Evolutionary conservation across 345 rosid species (phyloP).

Genomic region (Bruguiera gymnorhiza): DNA sequence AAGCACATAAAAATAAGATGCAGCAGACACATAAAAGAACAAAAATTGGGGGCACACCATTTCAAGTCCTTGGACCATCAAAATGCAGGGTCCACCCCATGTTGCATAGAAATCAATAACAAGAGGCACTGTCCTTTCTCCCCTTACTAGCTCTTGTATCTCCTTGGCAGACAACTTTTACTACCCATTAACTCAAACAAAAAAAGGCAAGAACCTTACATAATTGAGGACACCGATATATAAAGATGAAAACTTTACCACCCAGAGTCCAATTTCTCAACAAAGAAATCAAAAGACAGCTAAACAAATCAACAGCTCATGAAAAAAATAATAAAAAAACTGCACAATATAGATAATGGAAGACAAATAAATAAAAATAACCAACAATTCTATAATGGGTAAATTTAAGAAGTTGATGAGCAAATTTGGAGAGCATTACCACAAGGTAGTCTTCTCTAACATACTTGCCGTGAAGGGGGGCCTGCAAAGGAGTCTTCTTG

Average conservation of each 20-base stretch:
- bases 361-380: background rate
- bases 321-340: background rate
- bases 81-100: slow-evolving; percentile 95
- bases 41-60: slow-evolving; percentile 43
- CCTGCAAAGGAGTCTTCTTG: slow-evolving; percentile 60
- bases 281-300: background rate
- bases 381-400: too few species aligned
- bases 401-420: background rate
- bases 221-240: background rate
- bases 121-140: slow-evolving; percentile 73
- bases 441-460: slow-evolving; percentile 82
- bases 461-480: slow-evolving; percentile 74
- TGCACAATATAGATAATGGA: background rate
- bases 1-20: background rate
- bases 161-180: slow-evolving; percentile 69
- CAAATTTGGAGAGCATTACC: slow-evolving; percentile 37
- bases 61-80: slow-evolving; percentile 93
- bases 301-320: background rate
- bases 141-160: slow-evolving; percentile 76
- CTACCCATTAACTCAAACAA: slow-evolving; percentile 31
- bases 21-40: background rate
- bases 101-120: slow-evolving; percentile 90
- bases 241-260: background rate
- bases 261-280: background rate
- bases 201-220: background rate